Conservation (phyloP, 768 basidiomycete genomes). For the Psilocybe tampanensis region DNA sequence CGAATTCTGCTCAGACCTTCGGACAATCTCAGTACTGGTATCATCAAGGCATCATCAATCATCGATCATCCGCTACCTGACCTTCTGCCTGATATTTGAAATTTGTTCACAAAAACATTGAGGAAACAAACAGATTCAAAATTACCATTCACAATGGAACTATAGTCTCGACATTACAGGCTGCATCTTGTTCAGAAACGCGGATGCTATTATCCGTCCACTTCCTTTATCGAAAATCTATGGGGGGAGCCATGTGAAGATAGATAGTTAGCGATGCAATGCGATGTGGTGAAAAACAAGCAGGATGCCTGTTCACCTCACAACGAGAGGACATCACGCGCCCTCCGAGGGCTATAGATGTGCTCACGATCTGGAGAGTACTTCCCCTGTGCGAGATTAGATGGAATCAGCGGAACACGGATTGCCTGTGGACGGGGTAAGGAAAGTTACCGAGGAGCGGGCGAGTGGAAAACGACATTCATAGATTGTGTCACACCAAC, state of each 20-base stretch:
- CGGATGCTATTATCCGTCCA: constrained; percentile 64
- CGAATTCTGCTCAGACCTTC: too few relatives aligned
- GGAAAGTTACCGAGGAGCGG: constrained; percentile 57
- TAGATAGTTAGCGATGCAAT: too few relatives aligned
- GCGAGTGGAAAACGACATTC: constrained; percentile 71
- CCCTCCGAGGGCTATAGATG: constrained; percentile 67
- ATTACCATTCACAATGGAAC: too few relatives aligned
- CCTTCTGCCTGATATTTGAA: too few relatives aligned
- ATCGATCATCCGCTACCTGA: too few relatives aligned
- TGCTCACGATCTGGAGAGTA: constrained; percentile 59
- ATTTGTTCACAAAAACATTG: too few relatives aligned
- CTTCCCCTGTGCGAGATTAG: constrained; percentile 53
- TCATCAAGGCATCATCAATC: too few relatives aligned
- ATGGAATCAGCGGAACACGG: neutral
- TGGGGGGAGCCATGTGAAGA: too few relatives aligned
- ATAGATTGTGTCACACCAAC: constrained; percentile 77
- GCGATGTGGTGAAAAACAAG: too few relatives aligned
- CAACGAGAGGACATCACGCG: constrained; percentile 73
- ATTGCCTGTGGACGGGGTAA: constrained; percentile 1
- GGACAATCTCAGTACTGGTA: too few relatives aligned
- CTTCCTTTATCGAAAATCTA: constrained; percentile 65
- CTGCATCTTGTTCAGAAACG: constrained; percentile 76
- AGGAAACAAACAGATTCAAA: too few relatives aligned
- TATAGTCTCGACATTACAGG: constrained; percentile 55
- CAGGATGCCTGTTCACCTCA: too few relatives aligned